These are phyloP conservation scores for Cyberlindnera subsufficiens DNA, from an alignment of 805 yeast species.

Conservation along the genomic window DNA sequence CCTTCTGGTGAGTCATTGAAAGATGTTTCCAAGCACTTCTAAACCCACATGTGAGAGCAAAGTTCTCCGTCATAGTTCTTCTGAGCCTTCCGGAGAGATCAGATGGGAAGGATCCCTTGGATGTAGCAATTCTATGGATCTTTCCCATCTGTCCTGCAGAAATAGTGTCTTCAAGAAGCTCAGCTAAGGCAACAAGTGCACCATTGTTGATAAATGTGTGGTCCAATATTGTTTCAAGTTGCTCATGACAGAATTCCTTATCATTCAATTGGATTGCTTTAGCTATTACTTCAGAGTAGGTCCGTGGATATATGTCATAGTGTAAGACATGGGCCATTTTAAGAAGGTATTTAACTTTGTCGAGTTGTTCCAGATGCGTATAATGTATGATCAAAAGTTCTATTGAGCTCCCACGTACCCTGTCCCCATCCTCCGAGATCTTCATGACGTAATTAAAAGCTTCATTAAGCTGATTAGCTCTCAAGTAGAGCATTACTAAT, in stretches of 20 bases:
- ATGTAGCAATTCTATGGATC: conserved; percentile 2
- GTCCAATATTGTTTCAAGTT: conserved; percentile 5
- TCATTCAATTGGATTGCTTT: conserved; percentile 8
- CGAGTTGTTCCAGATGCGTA: conserved; percentile 3
- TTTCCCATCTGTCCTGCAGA: conserved; percentile 8
- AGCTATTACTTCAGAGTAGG: conserved; percentile 7
- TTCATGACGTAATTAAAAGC: conserved; percentile 6
- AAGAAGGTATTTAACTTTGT: conserved; percentile 5
- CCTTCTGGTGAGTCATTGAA: conserved; percentile 1
- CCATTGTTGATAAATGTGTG: conserved; percentile 13
- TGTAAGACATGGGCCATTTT: background rate
- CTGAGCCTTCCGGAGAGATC: conserved; percentile 4
- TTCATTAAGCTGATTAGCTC: conserved; percentile 1
- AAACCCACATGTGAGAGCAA: conserved; percentile 7
- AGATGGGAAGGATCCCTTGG: conserved; percentile 2
- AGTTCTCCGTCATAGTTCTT: conserved; percentile 7
- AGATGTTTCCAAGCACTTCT: conserved; percentile 6
- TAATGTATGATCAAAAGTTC: conserved; percentile 13
- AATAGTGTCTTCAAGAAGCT: conserved; percentile 3
- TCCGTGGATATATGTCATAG: conserved; percentile 12
- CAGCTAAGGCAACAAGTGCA: conserved; percentile 10
- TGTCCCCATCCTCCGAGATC: background rate
- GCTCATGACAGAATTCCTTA: background rate
- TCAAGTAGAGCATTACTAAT: conserved; percentile 8
- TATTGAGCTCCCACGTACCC: conserved; percentile 2